Conservation (phyloP, 2,329 filamentous ascomycete genomes). For the Penicillium sp. region DNA sequence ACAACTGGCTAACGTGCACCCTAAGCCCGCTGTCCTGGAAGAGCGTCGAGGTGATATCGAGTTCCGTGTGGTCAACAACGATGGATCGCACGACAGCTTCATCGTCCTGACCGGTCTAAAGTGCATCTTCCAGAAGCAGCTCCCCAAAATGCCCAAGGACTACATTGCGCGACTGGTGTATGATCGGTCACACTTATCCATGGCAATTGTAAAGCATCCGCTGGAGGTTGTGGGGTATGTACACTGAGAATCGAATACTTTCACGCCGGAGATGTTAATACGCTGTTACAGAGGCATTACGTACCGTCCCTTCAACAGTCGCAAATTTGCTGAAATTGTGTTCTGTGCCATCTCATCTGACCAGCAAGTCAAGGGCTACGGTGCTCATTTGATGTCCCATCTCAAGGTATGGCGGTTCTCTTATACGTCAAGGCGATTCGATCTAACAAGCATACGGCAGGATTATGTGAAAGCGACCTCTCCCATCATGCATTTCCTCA, state of each 20-base stretch:
- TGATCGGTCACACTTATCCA: slow-evolving; percentile 90
- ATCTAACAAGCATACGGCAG: slow-evolving; percentile 22
- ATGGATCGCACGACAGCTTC: slow-evolving; percentile 77
- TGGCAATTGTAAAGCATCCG: slow-evolving; percentile 95
- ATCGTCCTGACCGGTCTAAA: slow-evolving; percentile 95
- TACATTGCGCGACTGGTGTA: slow-evolving; percentile 98
- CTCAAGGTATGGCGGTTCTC: slow-evolving; percentile 58
- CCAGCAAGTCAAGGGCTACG: slow-evolving; percentile 98
- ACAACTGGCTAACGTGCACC: slow-evolving; percentile 21
- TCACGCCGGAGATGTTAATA: slow-evolving; percentile 11
- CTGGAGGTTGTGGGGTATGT: slow-evolving; percentile 74
- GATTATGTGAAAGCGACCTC: slow-evolving; percentile 97
- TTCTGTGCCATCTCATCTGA: slow-evolving; percentile 97
- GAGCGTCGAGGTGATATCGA: slow-evolving; percentile 93
- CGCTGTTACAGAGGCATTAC: slow-evolving; percentile 72
- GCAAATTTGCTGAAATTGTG: slow-evolving; percentile 94
- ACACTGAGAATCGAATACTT: not conserved
- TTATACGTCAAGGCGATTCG: not conserved
- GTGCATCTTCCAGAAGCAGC: slow-evolving; percentile 96
- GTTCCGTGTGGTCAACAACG: slow-evolving; percentile 97
- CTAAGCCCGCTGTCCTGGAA: slow-evolving; percentile 79
- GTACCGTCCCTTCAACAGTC: slow-evolving; percentile 86
- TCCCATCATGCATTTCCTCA: slow-evolving; percentile 96
- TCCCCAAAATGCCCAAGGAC: slow-evolving; percentile 99
- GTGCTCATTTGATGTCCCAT: slow-evolving; percentile 95